Evolutionary conservation across 345 rosid species (phyloP), one percentile per base, ranked within the genome.

Genomic region (Moringa oleifera): DNA sequence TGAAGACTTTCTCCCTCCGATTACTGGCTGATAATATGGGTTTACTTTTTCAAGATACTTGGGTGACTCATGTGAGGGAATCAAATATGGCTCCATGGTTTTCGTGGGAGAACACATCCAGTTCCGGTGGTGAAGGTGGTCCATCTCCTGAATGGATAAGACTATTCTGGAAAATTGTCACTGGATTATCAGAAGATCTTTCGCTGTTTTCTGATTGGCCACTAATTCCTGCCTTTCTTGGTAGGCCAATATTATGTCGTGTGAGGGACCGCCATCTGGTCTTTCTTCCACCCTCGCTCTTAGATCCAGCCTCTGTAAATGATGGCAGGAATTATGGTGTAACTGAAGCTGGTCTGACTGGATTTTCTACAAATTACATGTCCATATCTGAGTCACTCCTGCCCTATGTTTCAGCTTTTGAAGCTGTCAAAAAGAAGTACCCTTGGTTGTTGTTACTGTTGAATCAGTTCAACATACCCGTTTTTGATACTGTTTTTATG

Each of bases 151-250:
- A 87, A 68, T 91, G 98, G 98, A 73, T 91, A 68, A 77, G 73
- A 67, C 83, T 87, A 64, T 91, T 91, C 67, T 91, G 98, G 98
- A 89, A 82, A 72, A 77, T 78, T 66, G 89, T 83, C 70, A 75
- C 70, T 69, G 84, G 82, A 58, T 82, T 92, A 47, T 70, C 71
- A 20, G 96, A 82, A 57, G 84, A 87, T 36, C 82, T 89, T 58
- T 74, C 81, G 46, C 82, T 85, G 58, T 91, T 89, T 66, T 79
- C 85, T 20, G 95, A 91, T 65, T 91, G 98, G 98, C 98, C 98
- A 36, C 67, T 91, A 59, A 81, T 91, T 79, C 98, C 98, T 82
- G 95, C 95, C 55, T 86, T 89, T 77, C 95, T 89, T 70, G 96
- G 98, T 45, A 80, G 96, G 75, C 83, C 92, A 51, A 78, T 89